These are phyloP conservation scores for Blepharisma japonicum DNA, from an alignment of 73 alveolate genomes.

Conservation along the genomic window DNA sequence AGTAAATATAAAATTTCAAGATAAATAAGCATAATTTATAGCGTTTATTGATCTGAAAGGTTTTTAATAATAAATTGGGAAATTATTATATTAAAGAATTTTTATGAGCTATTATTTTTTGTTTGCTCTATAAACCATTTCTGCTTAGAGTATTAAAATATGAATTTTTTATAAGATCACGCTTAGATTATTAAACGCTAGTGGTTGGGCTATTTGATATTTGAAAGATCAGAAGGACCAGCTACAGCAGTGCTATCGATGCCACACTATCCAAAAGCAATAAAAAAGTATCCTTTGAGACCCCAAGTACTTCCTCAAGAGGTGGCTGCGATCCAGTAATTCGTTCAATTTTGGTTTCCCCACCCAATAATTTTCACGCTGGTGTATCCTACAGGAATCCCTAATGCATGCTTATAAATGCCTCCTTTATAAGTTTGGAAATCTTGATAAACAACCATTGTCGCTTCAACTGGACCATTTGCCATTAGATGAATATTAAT, in stretches of 20 bases:
- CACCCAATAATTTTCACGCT: conserved; percentile 80
- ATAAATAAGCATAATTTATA: too few species aligned
- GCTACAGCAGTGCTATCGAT: background rate
- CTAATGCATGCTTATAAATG: conserved; percentile 71
- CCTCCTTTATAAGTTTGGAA: conserved; percentile 73
- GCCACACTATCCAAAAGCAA: conserved; percentile 25
- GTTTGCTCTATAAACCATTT: too few species aligned
- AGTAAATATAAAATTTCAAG: too few species aligned
- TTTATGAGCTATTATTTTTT: too few species aligned
- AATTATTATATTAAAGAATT: too few species aligned
- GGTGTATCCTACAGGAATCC: conserved; percentile 74
- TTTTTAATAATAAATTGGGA: too few species aligned
- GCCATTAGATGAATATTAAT: background rate
- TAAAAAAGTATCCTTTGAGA: conserved; percentile 50
- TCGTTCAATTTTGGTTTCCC: conserved; percentile 64
- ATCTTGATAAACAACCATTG: conserved; percentile 62
- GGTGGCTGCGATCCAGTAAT: conserved; percentile 86
- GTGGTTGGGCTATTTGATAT: background rate
- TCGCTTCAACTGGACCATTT: background rate
- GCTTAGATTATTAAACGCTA: too few species aligned
- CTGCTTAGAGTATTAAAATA: too few species aligned
- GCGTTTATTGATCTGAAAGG: too few species aligned
- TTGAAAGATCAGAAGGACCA: background rate
- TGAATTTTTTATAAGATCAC: too few species aligned
- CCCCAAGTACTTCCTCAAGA: conserved; percentile 86